Evolutionary conservation across 129 eudicot species (phyloP), one percentile per base, ranked within the genome.

Genomic region (Kitagawia praeruptora): DNA sequence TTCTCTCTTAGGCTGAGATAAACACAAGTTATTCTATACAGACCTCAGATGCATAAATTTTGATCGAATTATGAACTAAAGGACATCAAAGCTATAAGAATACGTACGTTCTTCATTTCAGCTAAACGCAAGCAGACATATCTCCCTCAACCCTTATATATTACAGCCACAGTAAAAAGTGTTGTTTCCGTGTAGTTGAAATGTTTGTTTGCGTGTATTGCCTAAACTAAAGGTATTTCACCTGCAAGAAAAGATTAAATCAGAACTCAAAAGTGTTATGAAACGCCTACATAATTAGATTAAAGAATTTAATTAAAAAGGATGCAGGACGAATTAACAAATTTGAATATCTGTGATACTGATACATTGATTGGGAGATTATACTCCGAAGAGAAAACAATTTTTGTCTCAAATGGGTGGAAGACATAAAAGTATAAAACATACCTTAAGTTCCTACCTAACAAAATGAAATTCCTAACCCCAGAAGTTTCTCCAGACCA

Each of bases 71-170:
- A 19, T 13, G 6, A 47, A 31, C 64, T 14, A 12, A 72, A 74
- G 40, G 40, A 56, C 11, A 64, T 37, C 3, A 85, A 85, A 64
- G 54, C 15, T 80, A 51, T 19, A 66, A 37, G 37, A 81, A 86
- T 85, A 89, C 85, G 83, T 21, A 81, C 79, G 81, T 81, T 84
- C 86, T 84, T 89, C 92, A 89, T 89, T 77, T 82, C 85, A 81
- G 85, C 54, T 75, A 77, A 83, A 76, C 54, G 83, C 85, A 78
- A 72, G 77, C 80, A 12, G 63, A 82, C 85, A 86, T 85, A 75
- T 82, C 81, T 75, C 46, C 81, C 75, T 82, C 56, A 38, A 66
- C n/a, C n/a, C n/a, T 78, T 64, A 19, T 64, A 66, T 66, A 31
- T 42, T 44, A 64, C 41, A 42, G 75, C 75, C 28, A 64, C 12